Conservation (phyloP, 2,329 filamentous ascomycete genomes). For the Chaetomium sp. region DNA sequence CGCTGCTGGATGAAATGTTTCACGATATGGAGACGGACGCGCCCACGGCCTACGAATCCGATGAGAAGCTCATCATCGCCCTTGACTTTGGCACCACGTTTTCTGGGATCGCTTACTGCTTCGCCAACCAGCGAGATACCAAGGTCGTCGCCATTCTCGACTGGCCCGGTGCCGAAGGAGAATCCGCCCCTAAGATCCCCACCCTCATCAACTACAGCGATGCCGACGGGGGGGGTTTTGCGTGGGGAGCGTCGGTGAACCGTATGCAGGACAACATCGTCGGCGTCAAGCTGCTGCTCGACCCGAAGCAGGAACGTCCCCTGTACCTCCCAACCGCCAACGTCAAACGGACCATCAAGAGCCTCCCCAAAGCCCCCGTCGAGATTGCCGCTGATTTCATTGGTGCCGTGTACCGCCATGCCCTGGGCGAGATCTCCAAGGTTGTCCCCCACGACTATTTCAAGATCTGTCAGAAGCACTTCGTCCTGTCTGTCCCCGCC, state of each 20-base stretch:
- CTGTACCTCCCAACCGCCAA: not conserved
- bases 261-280: not conserved
- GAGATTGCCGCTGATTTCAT: not conserved
- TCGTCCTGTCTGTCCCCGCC: not conserved
- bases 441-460: not conserved
- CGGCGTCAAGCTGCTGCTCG: not conserved
- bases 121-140: conserved; percentile 1
- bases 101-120: not conserved
- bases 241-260: not conserved
- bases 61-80: conserved; percentile 1
- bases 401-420: not conserved
- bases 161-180: not conserved
- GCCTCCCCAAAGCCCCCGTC: not conserved
- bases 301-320: not conserved
- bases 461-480: conserved; percentile 1
- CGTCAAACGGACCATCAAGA: not conserved
- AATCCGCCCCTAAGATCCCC: not conserved
- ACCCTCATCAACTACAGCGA: not conserved
- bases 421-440: not conserved
- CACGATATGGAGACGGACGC: not conserved
- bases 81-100: conserved; percentile 1
- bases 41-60: not conserved
- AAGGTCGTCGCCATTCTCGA: not conserved
- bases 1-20: not conserved
- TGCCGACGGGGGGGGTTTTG: not conserved